Evolutionary conservation across 2,329 filamentous ascomycete genomes (phyloP), one percentile per base, ranked within the genome.

Genomic region (Westerdykella sp.): DNA sequence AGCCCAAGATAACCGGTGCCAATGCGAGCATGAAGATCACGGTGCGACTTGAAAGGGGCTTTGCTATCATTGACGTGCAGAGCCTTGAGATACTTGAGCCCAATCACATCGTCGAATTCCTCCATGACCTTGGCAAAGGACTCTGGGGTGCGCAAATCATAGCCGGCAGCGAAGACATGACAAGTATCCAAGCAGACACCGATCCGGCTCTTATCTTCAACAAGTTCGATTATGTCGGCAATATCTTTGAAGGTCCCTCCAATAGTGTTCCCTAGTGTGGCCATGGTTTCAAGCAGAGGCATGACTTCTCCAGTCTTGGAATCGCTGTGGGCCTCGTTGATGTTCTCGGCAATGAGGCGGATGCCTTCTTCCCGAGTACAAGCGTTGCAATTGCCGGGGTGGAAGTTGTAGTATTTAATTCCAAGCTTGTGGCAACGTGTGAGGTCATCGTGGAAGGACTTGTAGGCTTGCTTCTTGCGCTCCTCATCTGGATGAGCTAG

Each of bases 121-220:
- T 77, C 66, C 66, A 97, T 79, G 0, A 88, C 93, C 39, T 75
- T 69, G 28, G 78, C 72, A 65, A 95, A 95, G 0, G 84, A 76
- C 40, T 80, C 76, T 0, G 87, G 84, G 0, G 83, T 81, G 41
- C 88, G 80, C 25, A 98, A 69, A 65, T 98, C 93, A 64, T 97
- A 93, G 5, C 93, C 93, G 0, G 87, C 90, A 0, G 91, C 91
- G 66, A 97, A 97, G 45, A 89, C 83, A 68, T 98, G 93, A 69
- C 93, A 98, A 0, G 93, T 98, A 65, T 98, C 93, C 44, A 98
- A 81, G 67, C 93, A 98, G 14, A 98, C 89, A 37, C 91, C 93
- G 2, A 98, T 83, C 25, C 93, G 81, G 35, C 73, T 66, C 70
- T 95, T 94, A 65, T 95, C 81, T 16, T 89, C 78, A 18, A 97